Percentiles rank a stretch among this genome's conserved stretches.
phyloP scores from a whole-genome alignment of 2,329 filamentous ascomycete species.

The Ascochyta viciae-villosae region DNA sequence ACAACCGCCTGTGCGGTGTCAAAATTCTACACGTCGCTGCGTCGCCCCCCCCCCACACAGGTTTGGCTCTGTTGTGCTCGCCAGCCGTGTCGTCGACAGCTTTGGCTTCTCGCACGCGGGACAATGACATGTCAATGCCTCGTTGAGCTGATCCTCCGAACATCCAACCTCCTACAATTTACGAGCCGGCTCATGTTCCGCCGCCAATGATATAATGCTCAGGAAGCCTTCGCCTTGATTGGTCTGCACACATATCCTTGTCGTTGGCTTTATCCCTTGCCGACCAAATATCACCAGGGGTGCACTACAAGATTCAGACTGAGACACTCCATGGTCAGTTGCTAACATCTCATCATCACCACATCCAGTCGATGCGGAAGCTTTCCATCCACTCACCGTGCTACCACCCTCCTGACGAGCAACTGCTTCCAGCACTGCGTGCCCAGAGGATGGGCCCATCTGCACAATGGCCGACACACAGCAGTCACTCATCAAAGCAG shows the following conservation, averaged over 20 bases:
- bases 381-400: background rate
- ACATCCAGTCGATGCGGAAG: conserved; percentile 9
- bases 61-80: conserved; percentile 1
- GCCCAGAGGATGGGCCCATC: conserved; percentile 6
- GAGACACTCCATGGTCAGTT: conserved; percentile 28
- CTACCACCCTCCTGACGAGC: background rate
- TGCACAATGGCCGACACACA: conserved; percentile 14
- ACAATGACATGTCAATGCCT: conserved; percentile 24
- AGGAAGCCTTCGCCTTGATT: conserved; percentile 28
- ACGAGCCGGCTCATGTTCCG: conserved; percentile 24
- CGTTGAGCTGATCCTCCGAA: conserved; percentile 27
- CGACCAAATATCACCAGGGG: conserved; percentile 30
- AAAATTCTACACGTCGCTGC: conserved; percentile 32
- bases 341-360: conserved; percentile 19
- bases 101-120: conserved; percentile 30
- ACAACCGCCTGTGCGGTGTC: conserved; percentile 31
- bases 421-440: conserved; percentile 4
- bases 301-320: conserved; percentile 26
- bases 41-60: conserved; percentile 15
- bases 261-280: conserved; percentile 21
- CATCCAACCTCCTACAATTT: conserved; percentile 21
- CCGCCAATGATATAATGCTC: conserved; percentile 44
- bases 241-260: conserved; percentile 16
- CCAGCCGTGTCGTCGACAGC: conserved; percentile 11
- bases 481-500: conserved; percentile 16